Conservation (phyloP, 495 filamentous ascomycete genomes). For the Aspergillus leporis region DNA sequence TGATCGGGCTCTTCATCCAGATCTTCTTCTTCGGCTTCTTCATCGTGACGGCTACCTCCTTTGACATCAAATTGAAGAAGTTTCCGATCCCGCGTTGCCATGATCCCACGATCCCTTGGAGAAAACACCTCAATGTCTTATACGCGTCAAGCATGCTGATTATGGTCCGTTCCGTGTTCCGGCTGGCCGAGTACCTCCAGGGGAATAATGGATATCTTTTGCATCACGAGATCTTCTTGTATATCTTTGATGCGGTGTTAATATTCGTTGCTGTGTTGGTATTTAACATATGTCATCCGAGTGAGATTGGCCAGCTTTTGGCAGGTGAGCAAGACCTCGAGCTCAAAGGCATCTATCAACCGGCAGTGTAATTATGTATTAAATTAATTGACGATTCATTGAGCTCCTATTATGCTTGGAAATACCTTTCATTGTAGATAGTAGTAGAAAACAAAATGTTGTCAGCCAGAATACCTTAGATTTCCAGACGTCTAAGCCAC, state of each 20-base stretch:
- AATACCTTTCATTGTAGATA: too few relatives aligned
- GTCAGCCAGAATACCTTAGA: too few relatives aligned
- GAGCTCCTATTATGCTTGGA: too few relatives aligned
- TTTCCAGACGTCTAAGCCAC: too few relatives aligned
- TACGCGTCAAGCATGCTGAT: constrained; percentile 54
- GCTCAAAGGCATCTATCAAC: neutral
- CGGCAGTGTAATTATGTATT: neutral
- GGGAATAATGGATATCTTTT: constrained; percentile 51
- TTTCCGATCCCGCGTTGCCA: constrained; percentile 22
- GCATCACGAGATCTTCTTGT: constrained; percentile 55
- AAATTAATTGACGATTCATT: too few relatives aligned
- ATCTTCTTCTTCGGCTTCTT: constrained; percentile 42
- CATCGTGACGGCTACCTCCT: constrained; percentile 30
- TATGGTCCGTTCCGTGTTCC: constrained; percentile 57
- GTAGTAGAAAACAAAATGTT: too few relatives aligned
- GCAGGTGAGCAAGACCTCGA: neutral
- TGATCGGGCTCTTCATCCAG: constrained; percentile 38
- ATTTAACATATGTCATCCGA: constrained; percentile 40
- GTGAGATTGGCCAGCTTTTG: constrained; percentile 16
- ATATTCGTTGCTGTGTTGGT: constrained; percentile 53
- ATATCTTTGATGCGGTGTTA: constrained; percentile 57
- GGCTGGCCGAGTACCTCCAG: constrained; percentile 59
- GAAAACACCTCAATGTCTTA: constrained; percentile 45
- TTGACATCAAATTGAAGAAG: constrained; percentile 31
- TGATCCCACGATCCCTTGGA: constrained; percentile 36